Percentiles rank a stretch among this genome's conserved stretches.
phyloP scores from a whole-genome alignment of 805 yeast species.

The Metschnikowia amazonensis region DNA sequence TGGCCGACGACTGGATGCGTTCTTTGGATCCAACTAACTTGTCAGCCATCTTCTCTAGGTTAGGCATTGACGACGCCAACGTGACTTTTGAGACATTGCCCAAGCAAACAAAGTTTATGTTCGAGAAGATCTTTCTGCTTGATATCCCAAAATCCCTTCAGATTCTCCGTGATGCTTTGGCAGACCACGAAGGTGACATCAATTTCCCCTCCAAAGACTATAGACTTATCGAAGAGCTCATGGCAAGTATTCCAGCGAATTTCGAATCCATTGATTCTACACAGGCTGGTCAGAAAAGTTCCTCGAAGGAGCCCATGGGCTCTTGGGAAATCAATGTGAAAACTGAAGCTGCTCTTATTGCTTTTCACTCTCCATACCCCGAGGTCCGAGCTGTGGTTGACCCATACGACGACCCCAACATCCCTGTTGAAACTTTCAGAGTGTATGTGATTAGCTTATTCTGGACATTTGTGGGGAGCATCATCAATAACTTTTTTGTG shows the following conservation, averaged over 20 bases:
- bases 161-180: conserved; percentile 33
- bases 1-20: background rate
- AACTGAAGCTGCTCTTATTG: conserved; percentile 42
- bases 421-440: conserved; percentile 51
- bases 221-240: conserved; percentile 24
- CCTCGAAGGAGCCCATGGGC: background rate
- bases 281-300: background rate
- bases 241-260: conserved; percentile 18
- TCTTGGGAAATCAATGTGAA: conserved; percentile 32
- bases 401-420: conserved; percentile 47
- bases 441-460: conserved; percentile 52
- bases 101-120: conserved; percentile 21
- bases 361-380: conserved; percentile 54
- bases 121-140: conserved; percentile 27
- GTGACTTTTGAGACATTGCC: conserved; percentile 8
- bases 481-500: conserved; percentile 53
- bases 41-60: conserved; percentile 9
- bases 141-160: conserved; percentile 24
- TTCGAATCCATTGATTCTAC: conserved; percentile 9
- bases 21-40: conserved; percentile 6
- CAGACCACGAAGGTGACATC: conserved; percentile 29
- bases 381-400: conserved; percentile 67
- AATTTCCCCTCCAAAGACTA: conserved; percentile 31
- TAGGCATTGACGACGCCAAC: conserved; percentile 9
- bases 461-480: conserved; percentile 52